Evolutionary conservation across 2,329 filamentous ascomycete genomes (phyloP), one percentile per base, ranked within the genome.

Genomic region (Paecilomyces variotii): DNA sequence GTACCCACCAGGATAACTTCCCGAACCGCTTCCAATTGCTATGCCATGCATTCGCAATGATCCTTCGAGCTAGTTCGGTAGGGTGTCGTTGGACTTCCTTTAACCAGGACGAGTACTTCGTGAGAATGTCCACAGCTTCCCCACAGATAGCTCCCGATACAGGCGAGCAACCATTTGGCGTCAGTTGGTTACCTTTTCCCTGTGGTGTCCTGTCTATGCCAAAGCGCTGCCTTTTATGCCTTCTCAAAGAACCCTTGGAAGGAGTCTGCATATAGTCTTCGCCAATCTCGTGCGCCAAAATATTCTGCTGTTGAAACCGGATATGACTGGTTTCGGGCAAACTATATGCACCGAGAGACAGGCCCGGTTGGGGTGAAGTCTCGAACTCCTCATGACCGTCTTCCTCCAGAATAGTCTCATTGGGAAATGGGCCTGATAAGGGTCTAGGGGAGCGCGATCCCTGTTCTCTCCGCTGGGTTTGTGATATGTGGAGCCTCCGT

Each of bases 1-100:
- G 59, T 32, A 74, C 64, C 71, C 71, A 74, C 71, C 71, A 74
- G 34, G 70, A 69, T 28, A 74, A 54, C 39, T 65, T 68, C 10
- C 71, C 68, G 39, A 72, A 62, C 26, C 61, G 59, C 30, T 63
- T 61, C 66, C 68, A 70, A 56, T 70, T 70, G 34, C 63, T 63
- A 24, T 66, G 63, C 72, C 72, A 73, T 39, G 71, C 66, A 57
- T 70, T 70, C n/a, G 65, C 64, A 52, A 74, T 65, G 12, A 73
- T 67, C n/a, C 65, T 63, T 32, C 67, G 63, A 53, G 69, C 66
- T 10, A 74, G 56, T 25, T 63, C 62, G 35, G 64, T 58, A 26
- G 67, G 66, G 28, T 64, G 60, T 27, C 58, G 57, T 55, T 60
- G 63, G 25, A 66, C 54, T 3, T 61, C 60, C 24, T 57, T 60